phyloP scores from a whole-genome alignment of 78 protist species.

The Dictyostelium citrinum region DNA sequence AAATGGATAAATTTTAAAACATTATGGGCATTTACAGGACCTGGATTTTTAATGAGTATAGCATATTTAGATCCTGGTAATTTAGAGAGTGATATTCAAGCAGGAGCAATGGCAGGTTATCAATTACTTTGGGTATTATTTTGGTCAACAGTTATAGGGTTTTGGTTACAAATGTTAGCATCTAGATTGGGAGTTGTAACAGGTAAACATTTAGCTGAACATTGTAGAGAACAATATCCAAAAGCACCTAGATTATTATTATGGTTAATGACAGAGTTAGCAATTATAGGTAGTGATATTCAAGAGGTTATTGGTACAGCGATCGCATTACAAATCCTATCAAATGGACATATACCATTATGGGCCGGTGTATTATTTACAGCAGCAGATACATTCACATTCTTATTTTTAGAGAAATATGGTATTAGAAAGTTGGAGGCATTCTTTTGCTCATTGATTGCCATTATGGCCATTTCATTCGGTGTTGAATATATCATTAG shows the following conservation, averaged over 20 bases:
- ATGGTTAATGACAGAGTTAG: conserved; percentile 90
- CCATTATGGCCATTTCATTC: conserved; percentile 81
- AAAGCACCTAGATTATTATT: conserved; percentile 36
- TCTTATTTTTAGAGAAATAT: conserved; percentile 75
- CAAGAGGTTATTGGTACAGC: conserved; percentile 90
- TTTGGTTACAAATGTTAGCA: conserved; percentile 82
- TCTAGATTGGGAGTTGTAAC: conserved; percentile 89
- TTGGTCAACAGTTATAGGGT: conserved; percentile 83
- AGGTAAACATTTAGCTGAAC: conserved; percentile 82
- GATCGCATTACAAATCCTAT: conserved; percentile 80
- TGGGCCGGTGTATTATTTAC: conserved; percentile 88
- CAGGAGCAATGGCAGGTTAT: conserved; percentile 86
- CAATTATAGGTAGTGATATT: conserved; percentile 89
- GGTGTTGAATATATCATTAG: conserved; percentile 44
- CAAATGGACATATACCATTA: conserved; percentile 72
- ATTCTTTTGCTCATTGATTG: conserved; percentile 74
- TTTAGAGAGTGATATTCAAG: conserved; percentile 80
- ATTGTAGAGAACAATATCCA: conserved; percentile 84
- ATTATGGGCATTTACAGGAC: conserved; percentile 85
- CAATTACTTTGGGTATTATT: conserved; percentile 89
- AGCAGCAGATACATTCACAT: conserved; percentile 84
- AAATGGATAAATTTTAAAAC: conserved; percentile 56
- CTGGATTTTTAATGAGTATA: conserved; percentile 86
- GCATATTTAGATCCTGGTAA: conserved; percentile 92
- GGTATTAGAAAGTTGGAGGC: conserved; percentile 82